Evolutionary conservation across 2,329 filamentous ascomycete genomes (phyloP).

Genomic region (Rhinocladiella similis): DNA sequence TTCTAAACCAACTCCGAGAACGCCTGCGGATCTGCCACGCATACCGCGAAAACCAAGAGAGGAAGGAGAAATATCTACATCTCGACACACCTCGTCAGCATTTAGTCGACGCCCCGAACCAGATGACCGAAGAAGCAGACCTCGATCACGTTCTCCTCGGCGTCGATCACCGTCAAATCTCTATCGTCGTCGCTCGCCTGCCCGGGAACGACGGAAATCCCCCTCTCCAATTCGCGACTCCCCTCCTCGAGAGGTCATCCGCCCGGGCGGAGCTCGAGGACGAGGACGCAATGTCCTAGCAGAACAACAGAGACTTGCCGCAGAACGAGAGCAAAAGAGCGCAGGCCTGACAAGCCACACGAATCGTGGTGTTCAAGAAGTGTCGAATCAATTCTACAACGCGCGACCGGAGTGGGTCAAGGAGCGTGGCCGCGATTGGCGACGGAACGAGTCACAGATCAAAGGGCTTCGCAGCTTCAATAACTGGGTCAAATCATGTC

Average conservation of each 20-base stretch:
- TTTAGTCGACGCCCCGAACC: constrained; percentile 25
- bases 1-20: constrained; percentile 18
- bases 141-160: constrained; percentile 24
- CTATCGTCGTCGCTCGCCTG: constrained; percentile 32
- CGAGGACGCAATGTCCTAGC: constrained; percentile 44
- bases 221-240: constrained; percentile 42
- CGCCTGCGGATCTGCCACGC: constrained; percentile 24
- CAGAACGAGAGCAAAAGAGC: constrained; percentile 41
- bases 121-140: constrained; percentile 35
- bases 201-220: constrained; percentile 40
- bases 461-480: constrained; percentile 93
- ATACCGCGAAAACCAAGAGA: constrained; percentile 26
- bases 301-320: constrained; percentile 39
- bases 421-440: constrained; percentile 90
- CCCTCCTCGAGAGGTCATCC: constrained; percentile 44
- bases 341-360: constrained; percentile 28
- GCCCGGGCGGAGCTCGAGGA: constrained; percentile 48
- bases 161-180: constrained; percentile 23
- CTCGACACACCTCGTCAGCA: constrained; percentile 17
- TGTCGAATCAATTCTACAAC: constrained; percentile 94
- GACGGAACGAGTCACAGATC: constrained; percentile 90
- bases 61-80: constrained; percentile 25
- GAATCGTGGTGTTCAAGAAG: constrained; percentile 70
- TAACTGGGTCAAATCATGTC: constrained; percentile 97
- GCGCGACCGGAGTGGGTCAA: constrained; percentile 88